Base-by-base conservation (phyloP, 345 rosid genomes). In the Cardiospermum halicacabum region DNA sequence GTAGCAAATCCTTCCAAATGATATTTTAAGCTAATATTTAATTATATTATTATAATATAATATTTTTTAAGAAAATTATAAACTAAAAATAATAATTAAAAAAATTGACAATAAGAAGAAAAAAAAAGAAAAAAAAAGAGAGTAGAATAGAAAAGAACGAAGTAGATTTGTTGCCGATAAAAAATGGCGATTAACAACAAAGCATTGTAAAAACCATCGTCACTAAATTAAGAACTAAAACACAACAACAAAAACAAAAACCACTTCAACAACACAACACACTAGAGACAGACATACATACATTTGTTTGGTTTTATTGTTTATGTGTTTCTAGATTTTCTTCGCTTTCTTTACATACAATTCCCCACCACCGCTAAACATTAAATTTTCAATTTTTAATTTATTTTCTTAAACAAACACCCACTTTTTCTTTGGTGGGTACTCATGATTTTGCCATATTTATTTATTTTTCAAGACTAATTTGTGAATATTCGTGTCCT, bases 111-210 rank as follows among this genome's bases (percentile, higher is more conserved):
- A n/a, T n/a, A n/a, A n/a, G n/a, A n/a, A n/a, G n/a, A n/a, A n/a
- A n/a, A n/a, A n/a, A n/a, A n/a, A n/a, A n/a, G n/a, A n/a, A n/a
- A n/a, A n/a, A n/a, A 34, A 34, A 70, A 26, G 22, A 30, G 39
- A 39, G 34, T 16, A 53, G 58, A n/a, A n/a, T n/a, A n/a, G n/a
- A n/a, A n/a, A n/a, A n/a, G n/a, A n/a, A n/a, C n/a, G n/a, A n/a
- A n/a, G n/a, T n/a, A n/a, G n/a, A n/a, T 56, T 51, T 61, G 31
- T 53, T 55, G 59, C 73, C 74, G 68, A 39, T 71, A 58, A 64
- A n/a, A 58, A 49, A 60, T 58, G 69, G 65, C 65, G 56, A 56
- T 65, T 68, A 43, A 68, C 45, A 43, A 45, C 6, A 34, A 34
- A 34, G n/a, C n/a, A n/a, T n/a, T n/a, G n/a, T n/a, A n/a, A n/a